These are phyloP conservation scores for Cercophora sp. DNA, from an alignment of 495 filamentous ascomycete species.

Conservation along the genomic window DNA sequence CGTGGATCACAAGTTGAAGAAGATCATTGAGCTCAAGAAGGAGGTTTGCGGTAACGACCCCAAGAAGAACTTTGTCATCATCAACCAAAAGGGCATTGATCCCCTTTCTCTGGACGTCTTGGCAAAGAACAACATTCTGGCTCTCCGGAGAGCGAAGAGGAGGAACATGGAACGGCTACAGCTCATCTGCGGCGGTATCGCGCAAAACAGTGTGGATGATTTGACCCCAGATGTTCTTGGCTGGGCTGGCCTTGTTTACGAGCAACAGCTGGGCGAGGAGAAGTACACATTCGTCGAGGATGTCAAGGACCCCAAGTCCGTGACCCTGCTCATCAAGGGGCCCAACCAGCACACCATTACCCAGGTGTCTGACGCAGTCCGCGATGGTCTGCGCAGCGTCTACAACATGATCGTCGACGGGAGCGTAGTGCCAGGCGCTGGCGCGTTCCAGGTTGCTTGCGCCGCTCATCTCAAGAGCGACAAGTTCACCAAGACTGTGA, in stretches of 20 bases:
- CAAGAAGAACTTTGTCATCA: slow-evolving; percentile 94
- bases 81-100: slow-evolving; percentile 99
- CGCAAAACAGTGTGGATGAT: slow-evolving; percentile 96
- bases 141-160: slow-evolving; percentile 88
- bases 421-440: slow-evolving; percentile 90
- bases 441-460: slow-evolving; percentile 94
- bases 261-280: slow-evolving; percentile 96
- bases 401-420: slow-evolving; percentile 99
- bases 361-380: slow-evolving; percentile 95
- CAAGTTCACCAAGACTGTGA: slow-evolving; percentile 77
- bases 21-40: slow-evolving; percentile 98
- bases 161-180: slow-evolving; percentile 98
- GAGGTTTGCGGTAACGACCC: slow-evolving; percentile 90
- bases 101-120: slow-evolving; percentile 91
- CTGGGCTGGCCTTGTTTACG: slow-evolving; percentile 95
- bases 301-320: slow-evolving; percentile 97
- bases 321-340: slow-evolving; percentile 97
- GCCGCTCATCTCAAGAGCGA: slow-evolving; percentile 84
- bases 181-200: slow-evolving; percentile 83
- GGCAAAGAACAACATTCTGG: slow-evolving; percentile 96
- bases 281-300: slow-evolving; percentile 99
- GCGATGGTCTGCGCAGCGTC: slow-evolving; percentile 88
- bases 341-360: slow-evolving; percentile 94
- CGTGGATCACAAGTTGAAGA: slow-evolving; percentile 93
- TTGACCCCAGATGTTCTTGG: slow-evolving; percentile 83